Evolutionary conservation across 352 stramenopile genomes (phyloP), one percentile per base, ranked within the genome.

Genomic region (Phytophthora agathidicida): DNA sequence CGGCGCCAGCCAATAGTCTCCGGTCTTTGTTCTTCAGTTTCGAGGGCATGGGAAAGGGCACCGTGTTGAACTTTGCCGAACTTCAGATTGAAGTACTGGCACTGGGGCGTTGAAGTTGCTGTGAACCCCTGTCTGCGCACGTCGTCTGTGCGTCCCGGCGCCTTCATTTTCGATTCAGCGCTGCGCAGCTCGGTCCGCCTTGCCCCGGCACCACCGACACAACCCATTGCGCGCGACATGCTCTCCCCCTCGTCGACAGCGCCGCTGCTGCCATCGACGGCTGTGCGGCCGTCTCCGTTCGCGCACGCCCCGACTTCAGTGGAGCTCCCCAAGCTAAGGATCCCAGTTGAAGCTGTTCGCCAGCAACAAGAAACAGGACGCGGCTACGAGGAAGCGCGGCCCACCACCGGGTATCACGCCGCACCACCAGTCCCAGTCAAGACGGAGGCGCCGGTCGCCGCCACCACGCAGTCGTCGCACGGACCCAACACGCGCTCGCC

Each of bases 61-160:
- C 23, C 32, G 43, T 28, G 35, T 73, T 73, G 68, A 76, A 76
- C 52, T 76, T 74, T 36, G 62, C 55, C 50, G 37, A 43, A 54
- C 46, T 54, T 54, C 46, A 61, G 33, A 54, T 54, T 61, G 52
- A 61, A 61, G 52, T 54, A n/a, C n/a, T n/a, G n/a, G n/a, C n/a
- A n/a, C n/a, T n/a, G n/a, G n/a, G n/a, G n/a, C n/a, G n/a, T 64
- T 64, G 55, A 65, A 65, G 55, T 58, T 65, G 54, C 24, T 16
- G n/a, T 8, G 31, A 43, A 43, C 16, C 28, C 47, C 45, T 39
- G 46, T 58, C 44, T 60, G 52, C 26, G 27, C 42, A 17, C 41
- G 24, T 41, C 41, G 51, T 62, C 30, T 35, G 19, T 14, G 24
- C 46, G 55, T 65, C 56, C 56, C 56, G 47, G 56, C 56, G 46